Evolutionary conservation across 768 basidiomycete genomes (phyloP).

Genomic region (Trametopsis cervina): DNA sequence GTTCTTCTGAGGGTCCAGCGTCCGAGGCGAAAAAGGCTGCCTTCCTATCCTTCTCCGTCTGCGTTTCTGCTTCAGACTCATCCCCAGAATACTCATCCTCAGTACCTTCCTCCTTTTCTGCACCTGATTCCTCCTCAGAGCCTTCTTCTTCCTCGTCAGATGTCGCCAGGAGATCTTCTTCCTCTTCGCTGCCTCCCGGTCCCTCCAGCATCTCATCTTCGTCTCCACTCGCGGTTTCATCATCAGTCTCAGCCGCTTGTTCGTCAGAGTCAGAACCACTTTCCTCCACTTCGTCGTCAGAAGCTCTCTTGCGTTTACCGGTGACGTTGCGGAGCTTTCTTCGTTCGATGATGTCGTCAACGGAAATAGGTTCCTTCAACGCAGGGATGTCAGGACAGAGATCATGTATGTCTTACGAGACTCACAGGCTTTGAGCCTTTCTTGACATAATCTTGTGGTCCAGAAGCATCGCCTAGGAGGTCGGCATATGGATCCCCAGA

Average conservation of each 20-base stretch:
- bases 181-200: constrained; percentile 22
- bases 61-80: constrained; percentile 54
- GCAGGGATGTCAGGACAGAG: constrained; percentile 8
- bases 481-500: constrained; percentile 64
- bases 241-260: constrained; percentile 30
- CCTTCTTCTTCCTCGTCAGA: constrained; percentile 35
- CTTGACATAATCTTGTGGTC: constrained; percentile 52
- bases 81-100: constrained; percentile 49
- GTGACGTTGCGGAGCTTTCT: constrained; percentile 38
- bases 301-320: constrained; percentile 58
- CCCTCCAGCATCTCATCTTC: constrained; percentile 14
- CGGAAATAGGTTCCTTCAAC: constrained; percentile 65
- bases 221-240: constrained; percentile 31
- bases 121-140: constrained; percentile 15
- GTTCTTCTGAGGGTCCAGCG: constrained; percentile 37
- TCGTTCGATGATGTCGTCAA: constrained; percentile 88
- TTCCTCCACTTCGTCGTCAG: constrained; percentile 28
- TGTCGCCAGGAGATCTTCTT: constrained; percentile 33
- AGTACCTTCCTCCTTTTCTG: constrained; percentile 24
- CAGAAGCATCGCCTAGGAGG: constrained; percentile 34
- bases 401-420: constrained; percentile 1
- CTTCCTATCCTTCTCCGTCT: constrained; percentile 62
- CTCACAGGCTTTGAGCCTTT: constrained; percentile 56
- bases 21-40: constrained; percentile 79
- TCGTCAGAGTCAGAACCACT: constrained; percentile 26